Conservation (phyloP, 1,284 basidiomycete genomes). For the Omphalotus olearius region DNA sequence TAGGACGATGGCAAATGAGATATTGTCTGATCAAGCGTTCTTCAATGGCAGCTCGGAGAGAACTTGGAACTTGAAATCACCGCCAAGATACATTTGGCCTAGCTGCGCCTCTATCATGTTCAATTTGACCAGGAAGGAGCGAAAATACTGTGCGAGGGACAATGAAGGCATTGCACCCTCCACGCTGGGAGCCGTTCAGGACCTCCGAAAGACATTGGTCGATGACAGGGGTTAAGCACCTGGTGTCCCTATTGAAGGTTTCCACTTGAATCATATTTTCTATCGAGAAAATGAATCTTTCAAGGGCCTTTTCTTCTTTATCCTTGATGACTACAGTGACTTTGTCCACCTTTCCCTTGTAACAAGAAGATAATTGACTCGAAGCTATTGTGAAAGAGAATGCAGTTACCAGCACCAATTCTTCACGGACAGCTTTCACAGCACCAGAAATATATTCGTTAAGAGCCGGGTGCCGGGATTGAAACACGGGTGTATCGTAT, state of each 20-base stretch:
- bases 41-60: not conserved
- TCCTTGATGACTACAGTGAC: slow-evolving; percentile 79
- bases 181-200: slow-evolving; percentile 39
- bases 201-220: not conserved
- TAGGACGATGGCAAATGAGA: slow-evolving; percentile 79
- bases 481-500: slow-evolving; percentile 86
- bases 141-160: slow-evolving; percentile 73
- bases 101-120: slow-evolving; percentile 79
- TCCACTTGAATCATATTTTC: slow-evolving; percentile 70
- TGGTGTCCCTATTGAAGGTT: slow-evolving; percentile 56
- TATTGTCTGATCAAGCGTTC: slow-evolving; percentile 46
- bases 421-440: slow-evolving; percentile 70
- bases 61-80: slow-evolving; percentile 25
- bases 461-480: slow-evolving; percentile 85
- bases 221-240: slow-evolving; percentile 30
- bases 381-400: not conserved
- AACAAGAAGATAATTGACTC: not conserved
- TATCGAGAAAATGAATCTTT: slow-evolving; percentile 79
- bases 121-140: slow-evolving; percentile 83
- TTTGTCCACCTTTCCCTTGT: slow-evolving; percentile 70
- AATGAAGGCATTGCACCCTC: slow-evolving; percentile 61
- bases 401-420: slow-evolving; percentile 58
- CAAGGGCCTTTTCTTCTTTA: slow-evolving; percentile 68
- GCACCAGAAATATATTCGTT: slow-evolving; percentile 86
- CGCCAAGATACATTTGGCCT: slow-evolving; percentile 50